Base-by-base conservation (phyloP, 257 asterid species). In the Fraxinus cuspidata region DNA sequence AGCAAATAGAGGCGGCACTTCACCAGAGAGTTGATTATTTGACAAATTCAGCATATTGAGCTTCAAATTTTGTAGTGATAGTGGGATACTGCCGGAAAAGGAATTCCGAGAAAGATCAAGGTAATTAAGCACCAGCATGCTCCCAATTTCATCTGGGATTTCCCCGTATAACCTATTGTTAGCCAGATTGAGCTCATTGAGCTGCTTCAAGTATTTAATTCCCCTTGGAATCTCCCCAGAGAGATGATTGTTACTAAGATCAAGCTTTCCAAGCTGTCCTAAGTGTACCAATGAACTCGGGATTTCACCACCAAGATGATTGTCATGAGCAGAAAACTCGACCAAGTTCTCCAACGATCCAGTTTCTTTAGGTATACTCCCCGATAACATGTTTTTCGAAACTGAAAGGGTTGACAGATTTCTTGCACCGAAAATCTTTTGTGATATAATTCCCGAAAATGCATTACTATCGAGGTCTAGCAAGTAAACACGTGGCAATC, bases 101-200 rank as follows among this genome's bases (percentile, higher is more conserved):
- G 71, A 68, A 70, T 94, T 94, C 58, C 47, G 58, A 0, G 98
- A 94, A 71, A 94, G 96, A 74, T 94, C 98, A 4, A 94, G 97
- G 74, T 91, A 94, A 79, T 90, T 92, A 27, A 94, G 89, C 58
- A 81, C 92, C 5, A 86, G 86, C 78, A 94, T 79, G 70, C 70
- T 84, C 68, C 98, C 97, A 11, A 94, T 83, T 78, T 91, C 94
- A 25, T 77, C 85, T 0, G 97, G 96, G 73, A 94, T 89, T 29
- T 74, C 73, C 12, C 98, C 97, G 2, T 88, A 88, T 18, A 94
- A 78, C 40, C 80, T 73, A 74, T 94, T 94, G 28, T 79, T 81
- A 3, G 91, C 89, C 86, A 94, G 71, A 74, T 87, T 85, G 35
- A 94, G 92, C 86, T 87, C 96, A 74, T 87, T 87, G 32, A 94